Evolutionary conservation across 352 stramenopile species (phyloP), one percentile per base, ranked within the genome.

Genomic region (Hyaloperonospora brassicae): DNA sequence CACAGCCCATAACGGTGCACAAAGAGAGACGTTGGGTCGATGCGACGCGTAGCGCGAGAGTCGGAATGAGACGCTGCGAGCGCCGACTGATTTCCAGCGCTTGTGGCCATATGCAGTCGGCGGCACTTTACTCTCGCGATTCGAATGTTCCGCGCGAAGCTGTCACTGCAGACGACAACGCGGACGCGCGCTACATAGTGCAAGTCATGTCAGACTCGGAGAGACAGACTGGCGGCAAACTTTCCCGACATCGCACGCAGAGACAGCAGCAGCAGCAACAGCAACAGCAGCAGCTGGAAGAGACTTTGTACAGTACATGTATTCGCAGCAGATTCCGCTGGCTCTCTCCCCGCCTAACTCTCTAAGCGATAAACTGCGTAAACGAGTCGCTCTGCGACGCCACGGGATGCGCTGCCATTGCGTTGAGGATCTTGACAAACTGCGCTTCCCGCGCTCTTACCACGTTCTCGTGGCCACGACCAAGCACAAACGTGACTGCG

Each of bases 401-500:
- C 46, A 84, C 68, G 5, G 36, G 36, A 11, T 42, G 36, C 3
- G 2, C 14, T 21, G 36, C 36, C 11, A 42, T 73, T 23, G 76
- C 74, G 63, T 87, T 87, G 25, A 89, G 57, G 47, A 87, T 81
- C 54, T 73, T 69, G 44, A 68, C 50, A 47, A 89, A 86, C 63
- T 80, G 68, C 36, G 54, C 53, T 45, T 84, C 70, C 41, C 79
- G 79, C 38, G 82, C 72, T n/a, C 75, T 65, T 27, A 76, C 76
- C 40, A 87, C 55, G 49, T 70, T 70, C 27, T 63, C 57, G 61
- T 84, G 79, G 31, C 58, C 65, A 39, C 69, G 75, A 24, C 78
- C 64, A 14, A 77, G 69, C 22, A 76, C 49, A 45, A 72, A 73
- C 12, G 70, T 70, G n/a, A 63, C 44, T 8, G 63, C 58, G 44